Base-by-base conservation (phyloP, 2,329 filamentous ascomycete genomes). In the Fusarium cyanostomum region DNA sequence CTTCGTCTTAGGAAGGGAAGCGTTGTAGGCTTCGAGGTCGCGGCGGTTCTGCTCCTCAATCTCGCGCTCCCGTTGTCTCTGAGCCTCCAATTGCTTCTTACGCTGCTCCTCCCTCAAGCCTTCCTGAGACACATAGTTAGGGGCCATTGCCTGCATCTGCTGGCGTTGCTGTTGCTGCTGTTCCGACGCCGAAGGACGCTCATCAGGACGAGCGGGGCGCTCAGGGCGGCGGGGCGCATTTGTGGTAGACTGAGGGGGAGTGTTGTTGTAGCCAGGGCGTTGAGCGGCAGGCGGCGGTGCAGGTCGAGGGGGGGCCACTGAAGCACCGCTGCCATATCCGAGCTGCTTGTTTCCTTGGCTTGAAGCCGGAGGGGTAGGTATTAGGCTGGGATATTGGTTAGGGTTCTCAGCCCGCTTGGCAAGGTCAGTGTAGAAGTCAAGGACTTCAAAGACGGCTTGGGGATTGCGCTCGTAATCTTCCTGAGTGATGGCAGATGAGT, bases 401-500 rank as follows among this genome's bases (percentile, higher is more conserved):
- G 89, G 89, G 72, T 92, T 88, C 54, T 92, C 88, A 46, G 86
- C 84, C 62, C 89, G 83, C 80, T 92, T 92, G 63, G 90, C 89
- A 43, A 94, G 89, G 75, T 93, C 91, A 2, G 91, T 92, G 78
- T 94, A 94, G 78, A 94, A 94, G 74, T 94, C 90, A 15, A 94
- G 81, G 39, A 92, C 91, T 74, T 94, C 91, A 52, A 92, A 89
- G 24, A 88, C 90, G 57, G 88, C 92, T 80, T 94, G 90, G 6
- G 95, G 95, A 73, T 99, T 97, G 73, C 95, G 94, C 79, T 96
- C 92, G 78, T 98, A 98, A 75, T 99, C 95, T 72, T 99, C 95
- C 78, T 97, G 97, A 58, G 95, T 98, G 72, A 99, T 95, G 56
- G 95, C 95, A 3, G 95, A 98, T 8, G 93, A 94, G 72, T 95